phyloP scores from a whole-genome alignment of 2,329 filamentous ascomycete species.

The Diaporthe sp. region DNA sequence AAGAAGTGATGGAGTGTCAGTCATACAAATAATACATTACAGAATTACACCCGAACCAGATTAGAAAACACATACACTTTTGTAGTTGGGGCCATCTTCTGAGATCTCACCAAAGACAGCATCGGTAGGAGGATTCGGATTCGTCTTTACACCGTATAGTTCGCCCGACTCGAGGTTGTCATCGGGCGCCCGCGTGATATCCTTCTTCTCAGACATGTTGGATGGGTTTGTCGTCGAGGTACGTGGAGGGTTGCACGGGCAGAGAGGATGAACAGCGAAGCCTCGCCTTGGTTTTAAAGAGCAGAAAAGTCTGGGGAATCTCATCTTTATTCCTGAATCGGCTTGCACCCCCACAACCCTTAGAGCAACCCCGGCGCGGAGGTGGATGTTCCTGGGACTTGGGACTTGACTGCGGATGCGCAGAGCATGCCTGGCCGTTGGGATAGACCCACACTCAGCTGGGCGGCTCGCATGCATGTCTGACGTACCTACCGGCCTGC shows the following conservation, averaged over 20 bases:
- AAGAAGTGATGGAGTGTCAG: background rate
- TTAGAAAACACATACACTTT: background rate
- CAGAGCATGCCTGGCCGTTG: background rate
- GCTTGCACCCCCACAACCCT: background rate
- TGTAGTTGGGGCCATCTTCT: constrained; percentile 8
- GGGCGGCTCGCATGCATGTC: background rate
- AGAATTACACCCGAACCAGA: too few species aligned
- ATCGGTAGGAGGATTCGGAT: background rate
- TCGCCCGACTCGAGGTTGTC: background rate
- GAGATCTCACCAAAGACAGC: constrained; percentile 7
- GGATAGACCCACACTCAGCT: background rate
- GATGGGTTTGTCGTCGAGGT: background rate
- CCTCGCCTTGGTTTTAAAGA: background rate
- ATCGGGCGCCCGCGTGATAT: background rate
- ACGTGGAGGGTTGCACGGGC: background rate
- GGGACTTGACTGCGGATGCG: constrained; percentile 1
- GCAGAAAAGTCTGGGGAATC: background rate
- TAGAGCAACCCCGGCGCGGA: background rate
- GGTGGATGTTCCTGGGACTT: background rate
- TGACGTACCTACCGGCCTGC: constrained; percentile 20
- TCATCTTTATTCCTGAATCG: background rate
- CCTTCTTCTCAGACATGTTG: constrained; percentile 23
- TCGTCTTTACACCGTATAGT: background rate
- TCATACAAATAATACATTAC: background rate
- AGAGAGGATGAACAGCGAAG: background rate